phyloP scores from a whole-genome alignment of 192 early-diverging fungal genomes.

The Cladochytrium replicatum region DNA sequence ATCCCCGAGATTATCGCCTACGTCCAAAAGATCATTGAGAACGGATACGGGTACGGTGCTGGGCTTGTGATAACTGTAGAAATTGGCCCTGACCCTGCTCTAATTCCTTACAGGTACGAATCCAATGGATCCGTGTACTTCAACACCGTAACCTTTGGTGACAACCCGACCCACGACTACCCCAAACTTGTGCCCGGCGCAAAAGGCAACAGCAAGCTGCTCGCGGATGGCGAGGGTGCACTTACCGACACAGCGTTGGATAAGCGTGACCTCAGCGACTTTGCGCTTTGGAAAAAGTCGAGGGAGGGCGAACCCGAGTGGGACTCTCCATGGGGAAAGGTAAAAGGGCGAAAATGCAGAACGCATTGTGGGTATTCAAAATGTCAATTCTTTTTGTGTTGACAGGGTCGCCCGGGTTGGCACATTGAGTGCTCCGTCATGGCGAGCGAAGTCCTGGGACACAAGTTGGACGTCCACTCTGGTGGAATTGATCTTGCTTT shows the following conservation, averaged over 20 bases:
- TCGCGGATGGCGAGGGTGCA: conserved; percentile 88
- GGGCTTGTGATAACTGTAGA: too few species aligned
- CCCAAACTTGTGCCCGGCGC: conserved; percentile 90
- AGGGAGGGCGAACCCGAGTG: conserved; percentile 92
- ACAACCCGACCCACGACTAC: conserved; percentile 75
- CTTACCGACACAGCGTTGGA: conserved; percentile 55
- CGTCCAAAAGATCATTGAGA: conserved; percentile 85
- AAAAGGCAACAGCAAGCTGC: conserved; percentile 63
- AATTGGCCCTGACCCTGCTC: background rate
- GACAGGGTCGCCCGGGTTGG: conserved; percentile 91
- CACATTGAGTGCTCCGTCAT: conserved; percentile 99
- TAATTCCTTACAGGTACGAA: conserved; percentile 57
- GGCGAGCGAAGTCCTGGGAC: conserved; percentile 84
- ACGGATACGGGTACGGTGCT: conserved; percentile 67
- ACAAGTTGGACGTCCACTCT: conserved; percentile 86
- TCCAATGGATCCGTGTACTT: conserved; percentile 90
- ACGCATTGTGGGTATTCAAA: background rate
- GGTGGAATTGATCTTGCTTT: conserved; percentile 94
- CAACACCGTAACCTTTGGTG: conserved; percentile 76
- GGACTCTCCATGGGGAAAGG: conserved; percentile 79
- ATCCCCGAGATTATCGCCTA: conserved; percentile 87
- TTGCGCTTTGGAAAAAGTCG: conserved; percentile 92
- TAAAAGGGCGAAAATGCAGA: conserved; percentile 6
- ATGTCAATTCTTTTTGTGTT: conserved; percentile 3
- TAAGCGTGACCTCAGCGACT: conserved; percentile 70